A percentile compares a stretch with the other conserved stretches of the same genome.
phyloP scores from a whole-genome alignment of 352 stramenopile genomes.

The Globisporangium polare region DNA sequence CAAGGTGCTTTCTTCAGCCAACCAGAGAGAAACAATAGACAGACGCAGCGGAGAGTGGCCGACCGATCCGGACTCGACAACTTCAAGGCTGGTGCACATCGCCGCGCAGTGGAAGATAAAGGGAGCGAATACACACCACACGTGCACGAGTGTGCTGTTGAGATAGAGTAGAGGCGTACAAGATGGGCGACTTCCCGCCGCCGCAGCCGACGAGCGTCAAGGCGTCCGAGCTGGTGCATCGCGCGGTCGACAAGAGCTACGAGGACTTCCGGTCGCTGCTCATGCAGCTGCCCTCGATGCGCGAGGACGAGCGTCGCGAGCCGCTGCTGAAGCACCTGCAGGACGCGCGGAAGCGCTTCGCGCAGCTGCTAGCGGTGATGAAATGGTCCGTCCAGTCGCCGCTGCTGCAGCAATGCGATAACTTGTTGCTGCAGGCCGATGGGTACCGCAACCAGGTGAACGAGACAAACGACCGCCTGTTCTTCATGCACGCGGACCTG shows the following conservation, averaged over 20 bases:
- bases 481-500: constrained; percentile 83
- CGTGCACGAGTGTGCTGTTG: neutral
- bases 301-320: constrained; percentile 71
- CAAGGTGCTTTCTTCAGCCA: neutral
- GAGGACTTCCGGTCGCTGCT: constrained; percentile 75
- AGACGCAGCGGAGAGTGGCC: neutral
- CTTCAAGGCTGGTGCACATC: neutral
- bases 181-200: constrained; percentile 73
- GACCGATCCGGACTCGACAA: neutral
- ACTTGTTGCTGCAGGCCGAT: constrained; percentile 52
- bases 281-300: constrained; percentile 61
- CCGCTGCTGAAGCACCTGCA: constrained; percentile 61
- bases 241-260: constrained; percentile 80
- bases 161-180: neutral
- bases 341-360: constrained; percentile 63
- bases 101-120: neutral
- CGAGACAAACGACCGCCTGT: constrained; percentile 81
- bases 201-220: constrained; percentile 55
- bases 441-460: constrained; percentile 72
- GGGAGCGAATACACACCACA: neutral
- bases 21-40: neutral
- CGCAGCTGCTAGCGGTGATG: constrained; percentile 70
- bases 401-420: constrained; percentile 68
- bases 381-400: constrained; percentile 87
- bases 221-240: constrained; percentile 73